Evolutionary conservation across 352 stramenopile genomes (phyloP), one percentile per base, ranked within the genome.

Genomic region (Plasmopara halstedii): DNA sequence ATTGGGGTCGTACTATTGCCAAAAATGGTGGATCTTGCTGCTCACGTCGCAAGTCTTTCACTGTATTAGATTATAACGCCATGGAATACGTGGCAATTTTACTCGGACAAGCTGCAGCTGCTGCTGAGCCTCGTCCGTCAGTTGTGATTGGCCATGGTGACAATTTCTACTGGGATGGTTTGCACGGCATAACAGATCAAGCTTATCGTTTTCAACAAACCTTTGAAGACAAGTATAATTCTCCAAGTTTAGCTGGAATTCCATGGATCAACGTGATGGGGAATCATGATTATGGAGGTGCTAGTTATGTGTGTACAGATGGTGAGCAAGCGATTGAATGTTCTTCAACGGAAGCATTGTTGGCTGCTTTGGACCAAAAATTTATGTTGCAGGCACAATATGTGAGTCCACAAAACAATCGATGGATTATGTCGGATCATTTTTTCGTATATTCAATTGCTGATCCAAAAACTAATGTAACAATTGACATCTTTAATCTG

Each of bases 261-360:
- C 79, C 79, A 14, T 91, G 79, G 82, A 62, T 91, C n/a, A 91
- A 85, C 25, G 76, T 91, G 29, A 70, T 89, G 58, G 82, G 82
- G 29, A 94, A 94, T 56, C 82, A 91, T 50, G 82, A 94, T 58
- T 88, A 91, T 27, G 79, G 82, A 35, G 82, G 82, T 4, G 71
- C 75, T 4, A 86, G 74, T 21, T 94, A 71, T 44, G 65, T 88
- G n/a, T 94, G 82, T 37, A 64, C 70, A 4, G 43, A 54, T n/a
- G 66, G 63, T 8, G 68, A 63, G 7, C 31, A 53, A 14, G 64
- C 66, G 1, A 53, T 66, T 0, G 39, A 78, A 18, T 93, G 81
- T 46, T 62, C 56, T 9, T 70, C 63, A 25, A 67, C 58, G 13
- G 45, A 17, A 6, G 69, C 71, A 13, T 34, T 93, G 11, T 22